These are phyloP conservation scores for Zhuliangozyma blackwelliae DNA, from an alignment of 1,139 yeast species.

Conservation along the genomic window DNA sequence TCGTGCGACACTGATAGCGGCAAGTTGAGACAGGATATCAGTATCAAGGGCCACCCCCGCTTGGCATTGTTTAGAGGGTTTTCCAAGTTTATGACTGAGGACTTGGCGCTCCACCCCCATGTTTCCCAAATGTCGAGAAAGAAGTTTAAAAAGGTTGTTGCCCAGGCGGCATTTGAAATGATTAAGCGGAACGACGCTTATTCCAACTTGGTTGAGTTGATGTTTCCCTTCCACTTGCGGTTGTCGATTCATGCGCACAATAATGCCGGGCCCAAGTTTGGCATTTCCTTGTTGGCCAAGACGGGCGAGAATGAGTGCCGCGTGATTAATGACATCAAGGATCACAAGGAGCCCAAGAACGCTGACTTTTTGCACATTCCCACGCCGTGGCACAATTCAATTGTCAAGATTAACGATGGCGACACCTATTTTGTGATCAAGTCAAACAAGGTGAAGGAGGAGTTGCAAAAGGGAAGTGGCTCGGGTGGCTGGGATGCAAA, in stretches of 20 bases:
- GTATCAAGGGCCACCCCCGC: conserved; percentile 46
- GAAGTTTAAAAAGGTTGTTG: conserved; percentile 45
- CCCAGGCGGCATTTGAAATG: conserved; percentile 60
- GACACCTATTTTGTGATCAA: conserved; percentile 24
- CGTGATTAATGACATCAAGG: conserved; percentile 26
- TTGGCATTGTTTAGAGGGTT: conserved; percentile 53
- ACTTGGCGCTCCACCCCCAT: conserved; percentile 39
- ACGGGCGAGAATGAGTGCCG: conserved; percentile 36
- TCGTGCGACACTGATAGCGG: conserved; percentile 41
- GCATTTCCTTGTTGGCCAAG: conserved; percentile 41
- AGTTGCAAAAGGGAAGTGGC: conserved; percentile 19
- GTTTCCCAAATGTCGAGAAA: conserved; percentile 40
- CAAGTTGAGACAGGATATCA: conserved; percentile 30
- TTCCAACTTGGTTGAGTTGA: conserved; percentile 55
- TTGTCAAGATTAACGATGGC: conserved; percentile 36
- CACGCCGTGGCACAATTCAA: conserved; percentile 64
- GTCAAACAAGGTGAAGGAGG: conserved; percentile 22
- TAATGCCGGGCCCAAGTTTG: conserved; percentile 56
- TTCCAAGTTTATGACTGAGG: conserved; percentile 57
- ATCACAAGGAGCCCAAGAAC: conserved; percentile 22
- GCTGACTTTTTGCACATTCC: conserved; percentile 57
- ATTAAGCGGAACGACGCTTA: conserved; percentile 61
- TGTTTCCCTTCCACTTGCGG: conserved; percentile 57
- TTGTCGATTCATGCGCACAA: conserved; percentile 59
- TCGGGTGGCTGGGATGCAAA: conserved; percentile 22